phyloP scores from a whole-genome alignment of 1,284 basidiomycete genomes.

The Pascua sp. region DNA sequence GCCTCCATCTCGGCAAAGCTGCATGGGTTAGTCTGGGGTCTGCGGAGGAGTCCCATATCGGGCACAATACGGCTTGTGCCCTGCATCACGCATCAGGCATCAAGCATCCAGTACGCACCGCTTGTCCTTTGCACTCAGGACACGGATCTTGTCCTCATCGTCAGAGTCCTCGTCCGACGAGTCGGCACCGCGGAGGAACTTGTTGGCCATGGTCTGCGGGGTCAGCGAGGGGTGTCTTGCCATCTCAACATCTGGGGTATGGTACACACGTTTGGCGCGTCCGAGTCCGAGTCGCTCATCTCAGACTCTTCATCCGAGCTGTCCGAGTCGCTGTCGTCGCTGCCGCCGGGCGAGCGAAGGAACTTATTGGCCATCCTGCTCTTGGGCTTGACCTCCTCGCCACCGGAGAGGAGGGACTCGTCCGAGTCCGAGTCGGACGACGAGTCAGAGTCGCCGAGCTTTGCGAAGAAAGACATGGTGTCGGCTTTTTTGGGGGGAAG shows the following conservation, averaged over 20 bases:
- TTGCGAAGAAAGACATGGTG: slow-evolving; percentile 37
- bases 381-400: slow-evolving; percentile 35
- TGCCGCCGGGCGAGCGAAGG: slow-evolving; percentile 30
- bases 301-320: slow-evolving; percentile 34
- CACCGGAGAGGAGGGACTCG: slow-evolving; percentile 45
- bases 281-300: slow-evolving; percentile 33
- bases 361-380: slow-evolving; percentile 34
- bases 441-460: slow-evolving; percentile 34
- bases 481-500: not conserved
- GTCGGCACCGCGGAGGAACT: slow-evolving; percentile 46
- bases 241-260: not conserved
- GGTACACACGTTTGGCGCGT: slow-evolving; percentile 16
- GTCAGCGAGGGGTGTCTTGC: not conserved
- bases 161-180: slow-evolving; percentile 45
- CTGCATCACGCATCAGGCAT: not conserved
- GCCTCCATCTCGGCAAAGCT: slow-evolving; percentile 53
- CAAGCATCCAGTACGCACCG: slow-evolving; percentile 25
- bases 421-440: slow-evolving; percentile 43
- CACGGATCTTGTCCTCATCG: slow-evolving; percentile 45
- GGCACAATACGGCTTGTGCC: not conserved
- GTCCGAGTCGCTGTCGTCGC: slow-evolving; percentile 24
- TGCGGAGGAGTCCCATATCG: too few relatives aligned
- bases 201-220: slow-evolving; percentile 27
- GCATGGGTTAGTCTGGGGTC: not conserved
- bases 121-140: slow-evolving; percentile 51